phyloP scores from a whole-genome alignment of 768 basidiomycete genomes.

The Termitomyces sp. region DNA sequence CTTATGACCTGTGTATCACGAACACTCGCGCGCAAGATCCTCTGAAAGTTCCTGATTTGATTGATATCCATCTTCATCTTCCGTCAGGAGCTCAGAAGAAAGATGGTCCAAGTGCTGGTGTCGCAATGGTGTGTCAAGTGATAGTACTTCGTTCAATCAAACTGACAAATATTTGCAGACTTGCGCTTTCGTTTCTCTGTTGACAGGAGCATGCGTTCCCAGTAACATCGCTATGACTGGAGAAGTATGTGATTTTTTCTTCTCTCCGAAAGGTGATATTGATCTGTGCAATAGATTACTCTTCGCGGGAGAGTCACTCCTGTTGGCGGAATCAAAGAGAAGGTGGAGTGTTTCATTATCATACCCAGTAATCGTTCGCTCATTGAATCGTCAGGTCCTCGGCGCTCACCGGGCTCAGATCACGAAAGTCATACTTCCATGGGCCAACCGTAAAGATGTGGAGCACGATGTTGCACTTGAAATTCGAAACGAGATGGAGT shows the following conservation, averaged over 20 bases:
- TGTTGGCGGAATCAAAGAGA: constrained; percentile 91
- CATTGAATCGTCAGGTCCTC: constrained; percentile 40
- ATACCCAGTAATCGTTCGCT: not conserved
- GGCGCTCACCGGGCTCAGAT: constrained; percentile 87
- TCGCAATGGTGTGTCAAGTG: constrained; percentile 63
- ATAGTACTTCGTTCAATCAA: not conserved
- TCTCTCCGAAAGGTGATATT: not conserved
- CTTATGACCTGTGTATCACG: constrained; percentile 76
- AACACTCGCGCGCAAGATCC: constrained; percentile 65
- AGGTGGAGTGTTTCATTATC: constrained; percentile 24
- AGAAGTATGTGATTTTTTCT: constrained; percentile 43
- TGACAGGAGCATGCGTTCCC: constrained; percentile 72
- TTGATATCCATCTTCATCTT: constrained; percentile 86
- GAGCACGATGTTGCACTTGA: constrained; percentile 77
- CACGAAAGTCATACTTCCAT: constrained; percentile 78
- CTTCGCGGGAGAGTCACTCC: constrained; percentile 76
- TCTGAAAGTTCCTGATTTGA: constrained; percentile 60
- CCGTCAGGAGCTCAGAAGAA: constrained; percentile 91
- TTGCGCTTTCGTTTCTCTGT: constrained; percentile 81
- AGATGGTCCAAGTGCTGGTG: constrained; percentile 88
- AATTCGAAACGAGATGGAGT: constrained; percentile 68
- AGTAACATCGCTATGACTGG: constrained; percentile 84
- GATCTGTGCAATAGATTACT: constrained; percentile 49
- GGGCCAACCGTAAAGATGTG: constrained; percentile 82
- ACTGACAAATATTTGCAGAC: constrained; percentile 33